Evolutionary conservation across 2,329 filamentous ascomycete species (phyloP), one percentile per base, ranked within the genome.

Genomic region (Trichoderma endophyticum): DNA sequence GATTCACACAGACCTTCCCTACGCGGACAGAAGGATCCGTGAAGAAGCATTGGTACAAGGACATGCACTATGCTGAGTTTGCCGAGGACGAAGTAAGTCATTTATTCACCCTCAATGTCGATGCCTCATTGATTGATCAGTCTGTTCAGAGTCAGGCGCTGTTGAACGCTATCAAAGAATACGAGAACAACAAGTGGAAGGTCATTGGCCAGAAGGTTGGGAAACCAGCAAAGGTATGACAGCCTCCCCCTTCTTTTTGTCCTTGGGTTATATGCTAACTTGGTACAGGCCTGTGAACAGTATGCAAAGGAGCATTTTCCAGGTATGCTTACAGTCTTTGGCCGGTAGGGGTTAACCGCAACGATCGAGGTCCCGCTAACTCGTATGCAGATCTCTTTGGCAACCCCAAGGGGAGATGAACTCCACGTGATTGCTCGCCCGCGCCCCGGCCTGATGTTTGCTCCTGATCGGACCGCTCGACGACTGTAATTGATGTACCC

Each of bases 11-110:
- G 93, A 95, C 93, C 3, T 99, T 99, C 80, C 95, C 96, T 12
- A 91, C 90, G 28, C 89, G 96, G 78, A 99, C 96, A 56, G 96
- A 99, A 83, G 96, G 96, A 8, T 98, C 95, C 79, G 96, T 99
- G 26, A 99, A 98, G 87, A 99, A 98, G 84, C 96, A 99, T 82
- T 99, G 96, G 95, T 98, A 99, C 83, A 98, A 98, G 93, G 96
- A 99, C 78, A 99, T 99, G 96, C 96, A 99, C 81, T 98, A 98
- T 81, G 96, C 96, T 75, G 96, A 98, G 80, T 98, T 99, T 81
- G 95, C 93, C 64, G 95, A 98, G 85, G 94, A 98, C 79, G 96
- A 98, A 90, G 94, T 97, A 88, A 81, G 85, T 83, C 73, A n/a
- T 2, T 4, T 24, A 30, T 77, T 75, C 30, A 21, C 18, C 11